Evolutionary conservation across 768 basidiomycete genomes (phyloP).

Genomic region (Serendipita sp.): DNA sequence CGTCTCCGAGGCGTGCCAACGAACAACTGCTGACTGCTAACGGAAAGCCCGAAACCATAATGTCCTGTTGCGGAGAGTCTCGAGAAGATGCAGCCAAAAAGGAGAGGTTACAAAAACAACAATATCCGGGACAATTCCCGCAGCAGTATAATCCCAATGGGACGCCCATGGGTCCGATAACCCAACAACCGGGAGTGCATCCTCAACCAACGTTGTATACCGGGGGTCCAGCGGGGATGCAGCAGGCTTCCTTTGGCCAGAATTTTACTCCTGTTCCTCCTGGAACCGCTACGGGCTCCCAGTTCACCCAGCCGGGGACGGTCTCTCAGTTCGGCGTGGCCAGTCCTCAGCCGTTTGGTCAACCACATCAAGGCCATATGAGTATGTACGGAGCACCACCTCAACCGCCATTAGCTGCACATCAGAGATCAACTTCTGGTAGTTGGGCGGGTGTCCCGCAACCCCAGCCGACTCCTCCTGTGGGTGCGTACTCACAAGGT

Average conservation of each 20-base stretch:
- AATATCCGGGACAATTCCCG: neutral
- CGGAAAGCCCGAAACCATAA: neutral
- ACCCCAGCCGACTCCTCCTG: neutral
- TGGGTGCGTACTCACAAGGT: neutral
- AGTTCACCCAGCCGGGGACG: no score
- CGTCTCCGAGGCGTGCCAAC: no score
- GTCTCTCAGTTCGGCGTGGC: neutral
- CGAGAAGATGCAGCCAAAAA: neutral
- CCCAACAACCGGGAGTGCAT: conserved; percentile 1
- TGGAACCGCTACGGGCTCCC: no score
- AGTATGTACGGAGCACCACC: neutral
- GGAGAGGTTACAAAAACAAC: neutral
- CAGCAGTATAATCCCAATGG: conserved; percentile 4
- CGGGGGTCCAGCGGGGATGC: neutral
- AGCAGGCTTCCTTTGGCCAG: neutral
- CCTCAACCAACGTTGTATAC: neutral
- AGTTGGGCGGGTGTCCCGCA: neutral
- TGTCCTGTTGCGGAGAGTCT: conserved; percentile 5
- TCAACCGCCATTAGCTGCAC: neutral
- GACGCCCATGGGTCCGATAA: neutral
- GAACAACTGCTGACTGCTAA: no score
- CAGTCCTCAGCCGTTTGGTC: neutral
- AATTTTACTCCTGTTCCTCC: no score
- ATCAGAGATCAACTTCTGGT: neutral
- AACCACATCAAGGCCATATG: neutral